Evolutionary conservation across 257 asterid species (phyloP), one percentile per base, ranked within the genome.

Genomic region (Solanum rostratum): DNA sequence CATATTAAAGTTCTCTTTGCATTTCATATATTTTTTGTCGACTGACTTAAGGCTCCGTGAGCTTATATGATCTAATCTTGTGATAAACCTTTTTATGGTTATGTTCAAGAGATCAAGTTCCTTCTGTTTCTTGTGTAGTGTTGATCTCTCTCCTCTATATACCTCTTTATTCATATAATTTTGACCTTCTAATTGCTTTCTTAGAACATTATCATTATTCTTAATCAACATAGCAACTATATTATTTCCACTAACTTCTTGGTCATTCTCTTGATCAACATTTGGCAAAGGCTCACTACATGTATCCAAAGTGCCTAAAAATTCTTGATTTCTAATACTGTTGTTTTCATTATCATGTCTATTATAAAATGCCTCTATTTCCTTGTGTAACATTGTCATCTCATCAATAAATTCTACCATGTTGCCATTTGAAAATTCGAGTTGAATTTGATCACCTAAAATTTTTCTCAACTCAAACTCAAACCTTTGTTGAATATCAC

Each of bases 201-300:
- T 82, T 57, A 89, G 90, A 39, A 89, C 82, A 3, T 83, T 84
- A 86, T 93, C 92, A 5, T 90, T 93, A 86, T 84, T 91, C 89
- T 88, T 85, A 62, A 88, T 86, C 88, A 90, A 73, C 82, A 87
- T 86, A n/a, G 90, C 92, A 10, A 91, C 92, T 63, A 55, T 84
- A 55, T 83, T 84, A 79, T 83, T 84, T 60, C 84, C 87, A 66
- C 74, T 83, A 43, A 24, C 83, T 41, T 87, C 89, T 29, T 30
- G 55, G 70, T 82, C 84, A 70, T 80, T 86, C 80, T 82, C 88
- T 10, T 22, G 41, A 69, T 78, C 84, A 39, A 57, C 12, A 16
- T 87, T 90, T 6, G 81, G 87, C 37, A 88, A 54, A 71, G 95
- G 93, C 41, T 86, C 92, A 18, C 92, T 92, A 18, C 69, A 85